These are phyloP conservation scores for Castanea crenata DNA, from an alignment of 306 rosid species.

Conservation along the genomic window DNA sequence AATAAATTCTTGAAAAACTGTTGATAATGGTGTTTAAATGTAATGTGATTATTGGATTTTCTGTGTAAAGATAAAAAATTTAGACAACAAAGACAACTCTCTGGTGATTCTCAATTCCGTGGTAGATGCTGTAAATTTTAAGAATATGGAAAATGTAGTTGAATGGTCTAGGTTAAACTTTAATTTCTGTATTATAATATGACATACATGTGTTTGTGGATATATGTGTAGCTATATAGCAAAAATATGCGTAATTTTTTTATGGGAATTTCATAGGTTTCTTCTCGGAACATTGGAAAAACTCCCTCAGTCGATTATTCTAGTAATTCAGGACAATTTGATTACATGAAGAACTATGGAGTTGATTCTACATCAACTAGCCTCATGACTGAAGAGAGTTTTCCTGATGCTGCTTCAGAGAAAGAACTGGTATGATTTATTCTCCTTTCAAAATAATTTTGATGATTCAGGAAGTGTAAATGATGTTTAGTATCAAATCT, in stretches of 20 bases:
- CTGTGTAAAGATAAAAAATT: not conserved
- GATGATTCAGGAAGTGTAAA: not conserved
- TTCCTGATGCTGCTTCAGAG: slow-evolving; percentile 82
- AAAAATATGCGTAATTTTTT: slow-evolving; percentile 13
- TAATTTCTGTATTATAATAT: not conserved
- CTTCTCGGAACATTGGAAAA: slow-evolving; percentile 39
- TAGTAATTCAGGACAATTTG: slow-evolving; percentile 42
- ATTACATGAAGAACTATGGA: slow-evolving; percentile 45
- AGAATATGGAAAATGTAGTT: slow-evolving; percentile 3
- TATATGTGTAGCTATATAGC: not conserved
- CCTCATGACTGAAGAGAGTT: slow-evolving; percentile 48
- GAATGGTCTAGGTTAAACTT: not conserved
- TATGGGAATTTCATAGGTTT: slow-evolving; percentile 24
- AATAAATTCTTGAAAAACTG: not conserved
- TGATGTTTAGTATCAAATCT: slow-evolving; percentile 16
- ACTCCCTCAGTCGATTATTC: slow-evolving; percentile 26
- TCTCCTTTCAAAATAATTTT: not conserved
- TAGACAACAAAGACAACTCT: not conserved
- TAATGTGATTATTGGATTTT: not conserved
- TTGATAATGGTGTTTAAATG: not conserved
- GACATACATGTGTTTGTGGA: not conserved
- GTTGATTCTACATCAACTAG: slow-evolving; percentile 37
- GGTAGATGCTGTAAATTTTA: not conserved
- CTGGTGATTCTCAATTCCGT: not conserved
- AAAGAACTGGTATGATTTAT: slow-evolving; percentile 67